Percentiles rank a stretch among this genome's conserved stretches.
Evolutionary conservation across 495 filamentous ascomycete genomes (phyloP).

Genomic region (Hypoxylon intermedium): DNA sequence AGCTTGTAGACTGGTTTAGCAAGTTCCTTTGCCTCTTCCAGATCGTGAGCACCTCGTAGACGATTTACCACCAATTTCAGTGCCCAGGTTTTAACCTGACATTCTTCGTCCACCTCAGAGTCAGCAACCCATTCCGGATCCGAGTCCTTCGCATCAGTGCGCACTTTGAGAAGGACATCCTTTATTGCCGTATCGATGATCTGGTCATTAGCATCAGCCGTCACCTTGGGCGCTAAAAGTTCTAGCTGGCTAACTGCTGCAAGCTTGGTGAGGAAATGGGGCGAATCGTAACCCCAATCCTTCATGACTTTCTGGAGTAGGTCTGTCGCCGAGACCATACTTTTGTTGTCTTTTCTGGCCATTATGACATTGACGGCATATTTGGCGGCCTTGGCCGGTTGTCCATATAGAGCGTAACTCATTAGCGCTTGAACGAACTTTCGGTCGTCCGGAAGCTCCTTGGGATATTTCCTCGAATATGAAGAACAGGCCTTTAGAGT

Average conservation of each 20-base stretch:
- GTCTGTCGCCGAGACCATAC: slow-evolving; percentile 81
- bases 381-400: slow-evolving; percentile 84
- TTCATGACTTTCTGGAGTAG: slow-evolving; percentile 75
- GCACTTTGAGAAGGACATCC: slow-evolving; percentile 74
- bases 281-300: slow-evolving; percentile 76
- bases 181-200: slow-evolving; percentile 81
- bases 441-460: slow-evolving; percentile 83
- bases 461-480: slow-evolving; percentile 83
- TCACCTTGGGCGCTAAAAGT: slow-evolving; percentile 75
- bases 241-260: slow-evolving; percentile 84
- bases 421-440: slow-evolving; percentile 83
- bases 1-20: slow-evolving; percentile 76
- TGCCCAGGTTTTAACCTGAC: slow-evolving; percentile 85
- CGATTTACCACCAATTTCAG: slow-evolving; percentile 88
- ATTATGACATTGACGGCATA: slow-evolving; percentile 91
- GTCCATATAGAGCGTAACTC: slow-evolving; percentile 80
- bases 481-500: slow-evolving; percentile 91
- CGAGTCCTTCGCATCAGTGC: slow-evolving; percentile 58
- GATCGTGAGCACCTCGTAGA: slow-evolving; percentile 69
- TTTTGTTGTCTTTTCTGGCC: slow-evolving; percentile 78
- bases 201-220: slow-evolving; percentile 73
- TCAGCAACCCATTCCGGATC: slow-evolving; percentile 73
- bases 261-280: slow-evolving; percentile 82
- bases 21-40: slow-evolving; percentile 67
- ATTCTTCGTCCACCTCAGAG: slow-evolving; percentile 75